Conservation (phyloP, 1,284 basidiomycete genomes). For the Heterobasidion parviporum region DNA sequence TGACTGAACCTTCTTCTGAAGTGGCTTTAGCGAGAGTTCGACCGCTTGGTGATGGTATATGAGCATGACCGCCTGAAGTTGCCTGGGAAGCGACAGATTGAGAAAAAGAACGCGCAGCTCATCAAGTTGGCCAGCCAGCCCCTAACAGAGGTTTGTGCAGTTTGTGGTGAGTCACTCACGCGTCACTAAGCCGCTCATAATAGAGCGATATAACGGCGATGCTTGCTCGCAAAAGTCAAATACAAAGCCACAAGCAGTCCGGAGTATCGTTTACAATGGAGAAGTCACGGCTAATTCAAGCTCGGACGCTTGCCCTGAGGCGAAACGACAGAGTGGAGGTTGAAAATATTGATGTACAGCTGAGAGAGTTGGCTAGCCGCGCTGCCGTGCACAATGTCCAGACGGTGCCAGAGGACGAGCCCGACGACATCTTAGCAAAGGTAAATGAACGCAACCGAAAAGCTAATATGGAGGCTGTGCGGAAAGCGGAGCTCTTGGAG, state of each 20-base stretch:
- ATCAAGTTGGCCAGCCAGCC: slow-evolving; percentile 46
- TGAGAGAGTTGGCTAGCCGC: slow-evolving; percentile 37
- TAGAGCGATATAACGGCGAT: slow-evolving; percentile 67
- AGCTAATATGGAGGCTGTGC: slow-evolving; percentile 71
- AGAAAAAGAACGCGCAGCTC: slow-evolving; percentile 59
- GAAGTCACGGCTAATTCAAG: slow-evolving; percentile 54
- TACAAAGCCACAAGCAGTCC: slow-evolving; percentile 30
- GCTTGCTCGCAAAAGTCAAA: slow-evolving; percentile 56
- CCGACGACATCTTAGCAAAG: slow-evolving; percentile 55
- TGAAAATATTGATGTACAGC: slow-evolving; percentile 48
- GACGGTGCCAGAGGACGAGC: slow-evolving; percentile 25
- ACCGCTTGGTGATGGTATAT: slow-evolving; percentile 44
- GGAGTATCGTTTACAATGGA: slow-evolving; percentile 39
- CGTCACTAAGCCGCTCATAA: not conserved
- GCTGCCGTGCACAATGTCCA: slow-evolving; percentile 15
- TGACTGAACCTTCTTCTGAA: not conserved
- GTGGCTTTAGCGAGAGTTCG: slow-evolving; percentile 60
- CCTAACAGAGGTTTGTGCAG: slow-evolving; percentile 65
- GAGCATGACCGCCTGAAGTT: slow-evolving; percentile 51
- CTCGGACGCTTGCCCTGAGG: slow-evolving; percentile 60
- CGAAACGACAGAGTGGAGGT: slow-evolving; percentile 63
- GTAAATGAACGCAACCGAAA: slow-evolving; percentile 87
- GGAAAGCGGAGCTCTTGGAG: slow-evolving; percentile 66
- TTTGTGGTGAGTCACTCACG: not conserved
- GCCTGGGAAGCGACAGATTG: slow-evolving; percentile 57